Evolutionary conservation across 2,329 filamentous ascomycete genomes (phyloP).

Genomic region (Cladophialophora immunda): DNA sequence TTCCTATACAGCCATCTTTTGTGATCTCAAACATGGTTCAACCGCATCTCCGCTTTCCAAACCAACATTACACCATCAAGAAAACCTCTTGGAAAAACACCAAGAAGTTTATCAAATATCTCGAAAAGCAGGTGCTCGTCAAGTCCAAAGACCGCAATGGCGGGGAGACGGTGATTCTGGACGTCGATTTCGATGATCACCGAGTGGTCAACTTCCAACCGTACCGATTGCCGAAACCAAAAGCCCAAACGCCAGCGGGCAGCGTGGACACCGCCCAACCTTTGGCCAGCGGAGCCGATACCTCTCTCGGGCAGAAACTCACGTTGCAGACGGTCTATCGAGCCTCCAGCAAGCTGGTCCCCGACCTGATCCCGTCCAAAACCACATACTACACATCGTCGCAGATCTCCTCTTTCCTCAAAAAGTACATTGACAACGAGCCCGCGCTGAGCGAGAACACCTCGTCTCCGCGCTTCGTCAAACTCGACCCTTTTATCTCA

Average conservation of each 20-base stretch:
- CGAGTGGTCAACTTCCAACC: conserved; percentile 66
- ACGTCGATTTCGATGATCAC: conserved; percentile 69
- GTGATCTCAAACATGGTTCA: conserved; percentile 71
- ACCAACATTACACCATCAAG: conserved; percentile 70
- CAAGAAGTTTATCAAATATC: conserved; percentile 73
- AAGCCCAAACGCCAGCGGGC: conserved; percentile 52
- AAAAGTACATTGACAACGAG: conserved; percentile 61
- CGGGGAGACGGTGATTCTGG: conserved; percentile 69
- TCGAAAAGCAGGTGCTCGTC: conserved; percentile 70
- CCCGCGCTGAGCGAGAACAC: conserved; percentile 32
- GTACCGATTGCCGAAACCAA: conserved; percentile 69
- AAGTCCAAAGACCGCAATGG: conserved; percentile 72
- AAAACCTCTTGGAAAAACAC: conserved; percentile 76
- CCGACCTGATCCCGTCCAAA: conserved; percentile 61
- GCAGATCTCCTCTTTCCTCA: conserved; percentile 66
- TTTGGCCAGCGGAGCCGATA: conserved; percentile 44
- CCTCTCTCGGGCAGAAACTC: conserved; percentile 53
- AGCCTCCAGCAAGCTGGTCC: conserved; percentile 65
- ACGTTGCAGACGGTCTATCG: conserved; percentile 63
- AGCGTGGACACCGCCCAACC: conserved; percentile 46
- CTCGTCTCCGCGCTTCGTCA: conserved; percentile 63
- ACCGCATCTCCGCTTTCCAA: conserved; percentile 70
- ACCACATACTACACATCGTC: conserved; percentile 67
- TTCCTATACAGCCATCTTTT: conserved; percentile 70
- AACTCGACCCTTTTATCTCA: conserved; percentile 68